Conservation (phyloP, 2,329 filamentous ascomycete genomes). For the Pseudogymnoascus sp. region DNA sequence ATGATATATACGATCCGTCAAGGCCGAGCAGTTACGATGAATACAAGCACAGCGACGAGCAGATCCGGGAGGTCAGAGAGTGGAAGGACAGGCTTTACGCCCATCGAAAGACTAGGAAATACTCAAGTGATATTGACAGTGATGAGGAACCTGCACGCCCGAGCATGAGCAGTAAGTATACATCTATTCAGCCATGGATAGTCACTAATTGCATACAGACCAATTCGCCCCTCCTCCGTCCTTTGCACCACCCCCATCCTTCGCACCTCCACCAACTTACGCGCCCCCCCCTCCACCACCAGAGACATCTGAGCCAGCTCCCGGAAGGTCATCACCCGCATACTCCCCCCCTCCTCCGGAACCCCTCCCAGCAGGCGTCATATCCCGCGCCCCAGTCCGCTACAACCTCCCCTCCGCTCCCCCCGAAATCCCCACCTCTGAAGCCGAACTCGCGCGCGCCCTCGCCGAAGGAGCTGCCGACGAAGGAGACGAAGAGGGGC, state of each 20-base stretch:
- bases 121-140: conserved; percentile 37
- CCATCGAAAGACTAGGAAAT: conserved; percentile 49
- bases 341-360: conserved; percentile 27
- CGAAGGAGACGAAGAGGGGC: conserved; percentile 28
- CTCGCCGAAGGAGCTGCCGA: conserved; percentile 30
- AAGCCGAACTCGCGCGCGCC: conserved; percentile 43
- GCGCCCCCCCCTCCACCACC: conserved; percentile 37
- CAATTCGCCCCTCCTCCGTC: conserved; percentile 53
- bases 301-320: conserved; percentile 43
- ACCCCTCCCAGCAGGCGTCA: conserved; percentile 44
- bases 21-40: conserved; percentile 78
- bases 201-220: conserved; percentile 32
- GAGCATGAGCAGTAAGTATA: conserved; percentile 39
- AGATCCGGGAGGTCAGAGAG: conserved; percentile 69
- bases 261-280: conserved; percentile 45
- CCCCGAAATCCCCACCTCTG: conserved; percentile 43
- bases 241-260: conserved; percentile 27
- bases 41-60: conserved; percentile 78
- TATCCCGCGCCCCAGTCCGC: conserved; percentile 71
- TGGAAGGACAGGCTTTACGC: conserved; percentile 80
- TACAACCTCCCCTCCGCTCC: conserved; percentile 53
- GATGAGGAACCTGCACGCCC: conserved; percentile 38
- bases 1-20: conserved; percentile 81
- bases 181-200: background rate
- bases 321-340: conserved; percentile 27